Conservation (phyloP, 306 rosid genomes). For the Sindora glabra region DNA sequence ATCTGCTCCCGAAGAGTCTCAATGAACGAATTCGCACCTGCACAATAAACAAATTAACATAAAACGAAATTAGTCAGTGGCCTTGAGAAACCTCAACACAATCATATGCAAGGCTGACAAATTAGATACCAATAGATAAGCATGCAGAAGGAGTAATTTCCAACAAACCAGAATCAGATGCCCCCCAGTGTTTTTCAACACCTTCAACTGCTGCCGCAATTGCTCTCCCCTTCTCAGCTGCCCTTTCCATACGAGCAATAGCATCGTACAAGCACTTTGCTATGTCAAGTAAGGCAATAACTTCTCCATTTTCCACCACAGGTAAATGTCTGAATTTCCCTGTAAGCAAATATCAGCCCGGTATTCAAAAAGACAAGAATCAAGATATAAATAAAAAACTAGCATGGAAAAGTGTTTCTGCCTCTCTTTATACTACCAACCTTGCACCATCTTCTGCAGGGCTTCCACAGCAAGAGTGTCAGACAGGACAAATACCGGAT, state of each 20-base stretch:
- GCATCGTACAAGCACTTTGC: constrained; percentile 97
- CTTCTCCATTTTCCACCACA: constrained; percentile 97
- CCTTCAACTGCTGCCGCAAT: constrained; percentile 99
- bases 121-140: background rate
- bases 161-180: constrained; percentile 65
- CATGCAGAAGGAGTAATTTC: constrained; percentile 7
- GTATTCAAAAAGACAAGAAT: constrained; percentile 11
- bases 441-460: constrained; percentile 99
- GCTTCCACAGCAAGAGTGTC: constrained; percentile 98
- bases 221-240: constrained; percentile 96
- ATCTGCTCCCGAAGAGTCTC: constrained; percentile 81
- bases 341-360: constrained; percentile 28
- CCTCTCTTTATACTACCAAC: constrained; percentile 30
- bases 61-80: background rate
- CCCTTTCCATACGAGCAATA: constrained; percentile 95
- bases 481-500: constrained; percentile 86
- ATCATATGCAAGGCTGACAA: background rate
- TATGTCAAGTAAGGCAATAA: constrained; percentile 91
- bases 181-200: constrained; percentile 86
- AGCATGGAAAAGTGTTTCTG: constrained; percentile 1
- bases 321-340: constrained; percentile 97
- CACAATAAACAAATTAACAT: constrained; percentile 18
- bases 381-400: background rate
- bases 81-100: background rate
- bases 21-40: constrained; percentile 76